Percentiles rank a stretch among this genome's conserved stretches.
These are phyloP conservation scores for Colletotrichum viniferum DNA, from an alignment of 2,329 filamentous ascomycete species.

Conservation along the genomic window DNA sequence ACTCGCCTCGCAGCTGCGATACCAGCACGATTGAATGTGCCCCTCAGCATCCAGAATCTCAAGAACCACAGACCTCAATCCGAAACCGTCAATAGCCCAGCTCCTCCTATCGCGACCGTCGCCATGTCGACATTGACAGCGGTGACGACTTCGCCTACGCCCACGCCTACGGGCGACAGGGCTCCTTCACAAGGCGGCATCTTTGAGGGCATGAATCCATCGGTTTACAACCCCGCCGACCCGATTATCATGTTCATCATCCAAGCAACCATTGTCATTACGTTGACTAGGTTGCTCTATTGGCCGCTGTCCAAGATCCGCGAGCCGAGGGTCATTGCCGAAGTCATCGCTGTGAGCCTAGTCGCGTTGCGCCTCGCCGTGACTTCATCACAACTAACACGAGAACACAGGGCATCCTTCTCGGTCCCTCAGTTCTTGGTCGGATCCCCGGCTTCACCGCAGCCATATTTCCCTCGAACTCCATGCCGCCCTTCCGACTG, in stretches of 20 bases:
- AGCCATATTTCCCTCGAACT: slow-evolving; percentile 77
- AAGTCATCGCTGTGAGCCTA: slow-evolving; percentile 69
- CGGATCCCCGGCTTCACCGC: slow-evolving; percentile 78
- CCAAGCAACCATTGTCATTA: slow-evolving; percentile 57
- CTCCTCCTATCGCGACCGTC: not conserved
- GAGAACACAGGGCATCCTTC: slow-evolving; percentile 75
- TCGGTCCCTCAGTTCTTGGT: slow-evolving; percentile 88
- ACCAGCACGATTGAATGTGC: not conserved
- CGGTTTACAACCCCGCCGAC: slow-evolving; percentile 70
- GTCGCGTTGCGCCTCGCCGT: not conserved
- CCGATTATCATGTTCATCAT: slow-evolving; percentile 80
- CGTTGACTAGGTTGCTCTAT: slow-evolving; percentile 62
- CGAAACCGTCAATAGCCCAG: not conserved
- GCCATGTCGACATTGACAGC: not conserved
- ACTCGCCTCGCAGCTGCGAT: not conserved
- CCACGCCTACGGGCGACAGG: slow-evolving; percentile 30
- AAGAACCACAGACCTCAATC: not conserved
- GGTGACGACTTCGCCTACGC: not conserved
- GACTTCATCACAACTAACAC: slow-evolving; percentile 18
- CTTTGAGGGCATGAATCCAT: slow-evolving; percentile 72
- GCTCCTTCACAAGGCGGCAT: slow-evolving; percentile 61
- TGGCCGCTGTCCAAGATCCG: slow-evolving; percentile 78
- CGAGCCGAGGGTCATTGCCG: slow-evolving; percentile 82
- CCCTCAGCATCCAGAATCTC: not conserved
- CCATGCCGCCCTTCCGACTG: slow-evolving; percentile 76